Conservation (phyloP, 257 asterid genomes). For the Solanum clarkiae region DNA sequence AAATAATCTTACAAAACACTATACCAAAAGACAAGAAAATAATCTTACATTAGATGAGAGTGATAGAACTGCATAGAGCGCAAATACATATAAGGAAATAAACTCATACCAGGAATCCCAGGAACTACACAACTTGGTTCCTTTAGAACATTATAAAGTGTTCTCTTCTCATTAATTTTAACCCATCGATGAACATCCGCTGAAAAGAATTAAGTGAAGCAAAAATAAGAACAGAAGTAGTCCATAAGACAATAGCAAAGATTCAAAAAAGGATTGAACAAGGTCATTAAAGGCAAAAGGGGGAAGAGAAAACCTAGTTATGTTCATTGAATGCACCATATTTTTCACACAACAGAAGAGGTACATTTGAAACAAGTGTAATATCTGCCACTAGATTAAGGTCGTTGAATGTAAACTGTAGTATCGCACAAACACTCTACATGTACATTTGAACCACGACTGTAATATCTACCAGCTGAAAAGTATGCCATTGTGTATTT, state of each 20-base stretch:
- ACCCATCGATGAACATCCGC: constrained; percentile 48
- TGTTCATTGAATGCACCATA: background rate
- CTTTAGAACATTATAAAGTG: constrained; percentile 55
- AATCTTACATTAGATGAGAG: background rate
- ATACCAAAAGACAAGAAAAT: constrained; percentile 16
- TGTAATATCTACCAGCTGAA: background rate
- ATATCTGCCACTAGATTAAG: background rate
- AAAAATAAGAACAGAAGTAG: background rate
- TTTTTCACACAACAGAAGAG: background rate
- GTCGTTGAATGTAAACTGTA: background rate
- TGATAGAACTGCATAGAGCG: background rate
- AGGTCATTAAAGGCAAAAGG: background rate
- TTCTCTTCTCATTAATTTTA: constrained; percentile 53
- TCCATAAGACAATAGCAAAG: background rate
- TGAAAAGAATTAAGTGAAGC: constrained; percentile 5
- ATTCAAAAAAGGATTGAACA: background rate
- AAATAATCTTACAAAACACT: no score
- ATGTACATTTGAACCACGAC: background rate
- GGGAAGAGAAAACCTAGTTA: background rate
- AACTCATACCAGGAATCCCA: constrained; percentile 72
- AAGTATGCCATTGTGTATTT: background rate
- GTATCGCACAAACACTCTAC: background rate
- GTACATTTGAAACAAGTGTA: background rate
- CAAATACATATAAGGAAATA: background rate
- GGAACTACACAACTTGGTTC: constrained; percentile 46